Percentiles rank a stretch among this genome's conserved stretches.
Conservation (phyloP, 192 early-diverging fungal genomes). For the Coemansia asiatica region DNA sequence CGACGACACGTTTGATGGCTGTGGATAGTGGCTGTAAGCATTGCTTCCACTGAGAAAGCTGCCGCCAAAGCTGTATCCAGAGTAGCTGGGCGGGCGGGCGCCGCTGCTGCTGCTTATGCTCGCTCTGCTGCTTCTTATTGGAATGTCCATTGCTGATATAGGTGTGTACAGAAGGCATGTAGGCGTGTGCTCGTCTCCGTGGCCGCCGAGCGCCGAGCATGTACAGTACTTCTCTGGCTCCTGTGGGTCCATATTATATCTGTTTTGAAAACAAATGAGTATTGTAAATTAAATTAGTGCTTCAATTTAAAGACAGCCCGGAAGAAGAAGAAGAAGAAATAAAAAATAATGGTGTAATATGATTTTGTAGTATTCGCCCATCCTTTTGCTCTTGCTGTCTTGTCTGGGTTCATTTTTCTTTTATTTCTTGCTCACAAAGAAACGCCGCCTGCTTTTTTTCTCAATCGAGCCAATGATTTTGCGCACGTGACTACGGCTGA, state of each 20-base stretch:
- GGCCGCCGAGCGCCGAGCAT: conserved; percentile 37
- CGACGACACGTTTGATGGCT: conserved; percentile 47
- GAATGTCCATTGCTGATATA: conserved; percentile 46
- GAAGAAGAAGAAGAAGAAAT: too few relatives aligned
- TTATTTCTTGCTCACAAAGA: too few relatives aligned
- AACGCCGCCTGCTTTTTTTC: too few relatives aligned
- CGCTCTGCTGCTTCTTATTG: conserved; percentile 28
- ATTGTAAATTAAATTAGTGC: background rate
- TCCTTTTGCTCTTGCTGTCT: too few relatives aligned
- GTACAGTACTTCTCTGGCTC: conserved; percentile 49
- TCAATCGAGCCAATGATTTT: background rate
- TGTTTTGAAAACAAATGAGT: background rate
- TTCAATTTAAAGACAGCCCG: background rate
- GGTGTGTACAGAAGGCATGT: conserved; percentile 53
- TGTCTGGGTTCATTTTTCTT: too few relatives aligned
- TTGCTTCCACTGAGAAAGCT: conserved; percentile 26
- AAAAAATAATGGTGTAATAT: too few relatives aligned
- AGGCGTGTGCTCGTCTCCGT: conserved; percentile 44
- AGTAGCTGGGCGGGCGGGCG: conserved; percentile 42
- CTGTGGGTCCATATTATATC: conserved; percentile 35
- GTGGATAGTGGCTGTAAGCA: conserved; percentile 32
- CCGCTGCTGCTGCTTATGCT: conserved; percentile 27
- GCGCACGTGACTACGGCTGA: background rate
- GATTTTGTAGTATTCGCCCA: too few relatives aligned
- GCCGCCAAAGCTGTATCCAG: conserved; percentile 33